Evolutionary conservation across 306 rosid genomes (phyloP).

Genomic region (Quercus robur): DNA sequence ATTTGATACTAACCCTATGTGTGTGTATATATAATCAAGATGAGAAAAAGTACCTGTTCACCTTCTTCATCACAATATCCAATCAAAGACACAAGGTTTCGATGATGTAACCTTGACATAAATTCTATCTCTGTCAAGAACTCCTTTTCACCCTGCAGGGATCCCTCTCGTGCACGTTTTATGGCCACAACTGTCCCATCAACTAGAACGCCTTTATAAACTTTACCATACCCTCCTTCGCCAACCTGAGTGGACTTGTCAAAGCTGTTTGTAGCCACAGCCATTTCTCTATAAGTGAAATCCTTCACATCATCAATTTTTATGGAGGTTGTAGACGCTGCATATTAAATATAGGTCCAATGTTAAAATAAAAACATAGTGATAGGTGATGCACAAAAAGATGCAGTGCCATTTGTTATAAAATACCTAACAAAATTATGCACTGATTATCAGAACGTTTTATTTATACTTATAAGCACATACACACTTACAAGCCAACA

Average conservation of each 20-base stretch:
- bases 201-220: constrained; percentile 61
- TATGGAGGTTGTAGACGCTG: constrained; percentile 57
- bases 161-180: constrained; percentile 36
- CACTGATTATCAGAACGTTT: background rate
- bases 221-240: constrained; percentile 86
- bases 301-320: constrained; percentile 64
- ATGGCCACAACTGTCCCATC: constrained; percentile 70
- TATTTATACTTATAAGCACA: too few relatives aligned
- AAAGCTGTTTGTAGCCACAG: constrained; percentile 63
- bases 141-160: too few relatives aligned
- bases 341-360: constrained; percentile 12
- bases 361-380: constrained; percentile 9
- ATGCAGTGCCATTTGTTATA: background rate
- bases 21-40: too few relatives aligned
- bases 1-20: too few relatives aligned
- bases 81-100: too few relatives aligned
- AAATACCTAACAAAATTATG: background rate
- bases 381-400: background rate
- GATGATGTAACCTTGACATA: too few relatives aligned
- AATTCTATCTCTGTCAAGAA: too few relatives aligned
- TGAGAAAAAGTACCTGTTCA: too few relatives aligned
- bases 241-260: constrained; percentile 58
- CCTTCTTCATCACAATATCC: too few relatives aligned
- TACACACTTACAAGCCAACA: too few relatives aligned
- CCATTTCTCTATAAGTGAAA: constrained; percentile 57